Evolutionary conservation across 371 early-diverging fungal genomes (phyloP).

Genomic region (Rhizomucor miehei): DNA sequence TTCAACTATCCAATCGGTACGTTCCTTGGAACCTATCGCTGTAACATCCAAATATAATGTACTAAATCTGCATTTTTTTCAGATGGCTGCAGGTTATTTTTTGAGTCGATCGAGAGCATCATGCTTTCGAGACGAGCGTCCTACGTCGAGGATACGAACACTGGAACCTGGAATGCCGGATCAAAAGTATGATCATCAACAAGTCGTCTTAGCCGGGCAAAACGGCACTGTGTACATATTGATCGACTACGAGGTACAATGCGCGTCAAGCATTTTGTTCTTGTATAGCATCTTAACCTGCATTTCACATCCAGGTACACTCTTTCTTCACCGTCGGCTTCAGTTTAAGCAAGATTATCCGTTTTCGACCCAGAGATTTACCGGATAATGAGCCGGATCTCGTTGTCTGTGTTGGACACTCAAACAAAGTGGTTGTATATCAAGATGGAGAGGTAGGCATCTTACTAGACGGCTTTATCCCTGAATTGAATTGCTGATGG

Average conservation of each 20-base stretch:
- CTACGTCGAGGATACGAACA: constrained; percentile 3
- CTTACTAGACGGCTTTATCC: not conserved
- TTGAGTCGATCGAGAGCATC: constrained; percentile 8
- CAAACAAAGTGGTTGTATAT: constrained; percentile 30
- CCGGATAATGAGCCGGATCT: constrained; percentile 31
- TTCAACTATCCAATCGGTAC: constrained; percentile 39
- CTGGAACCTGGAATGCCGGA: not conserved
- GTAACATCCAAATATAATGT: too few relatives aligned
- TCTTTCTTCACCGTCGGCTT: constrained; percentile 37
- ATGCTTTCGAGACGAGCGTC: constrained; percentile 3
- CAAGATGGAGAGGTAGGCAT: constrained; percentile 35
- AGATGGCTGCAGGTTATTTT: constrained; percentile 48
- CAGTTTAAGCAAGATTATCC: constrained; percentile 22
- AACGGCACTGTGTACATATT: constrained; percentile 46
- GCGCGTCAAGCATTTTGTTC: too few relatives aligned
- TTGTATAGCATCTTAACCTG: too few relatives aligned
- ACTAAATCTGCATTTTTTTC: not conserved
- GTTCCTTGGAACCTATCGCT: not conserved
- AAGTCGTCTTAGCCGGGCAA: constrained; percentile 41
- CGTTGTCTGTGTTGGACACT: constrained; percentile 43
- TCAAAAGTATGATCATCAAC: constrained; percentile 15
- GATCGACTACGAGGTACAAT: constrained; percentile 41
- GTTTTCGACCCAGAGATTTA: constrained; percentile 29
- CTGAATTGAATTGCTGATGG: not conserved
- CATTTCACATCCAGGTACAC: constrained; percentile 30